These are phyloP conservation scores for Pythium folliculosum DNA, from an alignment of 352 stramenopile species.

Conservation along the genomic window DNA sequence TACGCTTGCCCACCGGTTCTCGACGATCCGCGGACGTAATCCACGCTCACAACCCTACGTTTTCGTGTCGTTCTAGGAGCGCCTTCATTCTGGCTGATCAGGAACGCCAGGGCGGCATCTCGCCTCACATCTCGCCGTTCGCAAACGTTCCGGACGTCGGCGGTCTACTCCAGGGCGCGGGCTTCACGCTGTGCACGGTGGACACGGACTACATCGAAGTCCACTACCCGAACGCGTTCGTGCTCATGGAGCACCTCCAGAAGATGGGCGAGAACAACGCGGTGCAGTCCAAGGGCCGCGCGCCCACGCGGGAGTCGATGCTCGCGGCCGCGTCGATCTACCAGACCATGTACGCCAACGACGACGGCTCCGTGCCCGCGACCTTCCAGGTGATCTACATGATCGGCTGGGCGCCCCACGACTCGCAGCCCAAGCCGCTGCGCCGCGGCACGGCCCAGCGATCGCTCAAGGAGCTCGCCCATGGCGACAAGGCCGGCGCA, in stretches of 20 bases:
- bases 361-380: constrained; percentile 89
- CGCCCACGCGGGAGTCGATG: constrained; percentile 91
- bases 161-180: constrained; percentile 89
- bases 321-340: constrained; percentile 94
- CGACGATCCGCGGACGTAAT: no score
- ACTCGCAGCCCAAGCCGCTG: constrained; percentile 93
- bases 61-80: constrained; percentile 41
- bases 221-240: constrained; percentile 94
- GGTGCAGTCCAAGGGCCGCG: constrained; percentile 51
- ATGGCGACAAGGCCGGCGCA: constrained; percentile 15
- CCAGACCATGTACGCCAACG: constrained; percentile 90
- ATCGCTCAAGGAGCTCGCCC: constrained; percentile 76
- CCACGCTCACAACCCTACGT: not conserved
- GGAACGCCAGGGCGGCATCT: constrained; percentile 94
- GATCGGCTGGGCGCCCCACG: constrained; percentile 97
- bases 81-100: constrained; percentile 95
- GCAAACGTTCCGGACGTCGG: constrained; percentile 95
- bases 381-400: constrained; percentile 98
- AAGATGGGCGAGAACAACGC: constrained; percentile 97
- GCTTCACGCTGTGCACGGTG: constrained; percentile 95
- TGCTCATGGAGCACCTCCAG: constrained; percentile 95
- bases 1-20: constrained; percentile 22
- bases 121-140: constrained; percentile 95
- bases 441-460: constrained; percentile 73
- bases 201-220: constrained; percentile 96